These are phyloP conservation scores for Lichtheimia corymbifera DNA, from an alignment of 371 early-diverging fungal genomes.

Conservation along the genomic window DNA sequence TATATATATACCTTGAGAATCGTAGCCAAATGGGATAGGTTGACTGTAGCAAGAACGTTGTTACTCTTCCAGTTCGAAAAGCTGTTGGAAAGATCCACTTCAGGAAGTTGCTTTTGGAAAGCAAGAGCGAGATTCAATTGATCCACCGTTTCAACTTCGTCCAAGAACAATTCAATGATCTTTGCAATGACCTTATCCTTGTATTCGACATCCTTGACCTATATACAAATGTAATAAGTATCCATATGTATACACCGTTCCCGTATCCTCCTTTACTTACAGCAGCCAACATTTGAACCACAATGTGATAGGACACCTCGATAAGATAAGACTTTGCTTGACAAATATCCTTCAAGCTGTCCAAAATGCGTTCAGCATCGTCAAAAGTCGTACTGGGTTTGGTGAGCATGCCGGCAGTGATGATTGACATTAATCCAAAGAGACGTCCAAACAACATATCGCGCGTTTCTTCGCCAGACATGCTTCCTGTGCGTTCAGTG, in stretches of 20 bases:
- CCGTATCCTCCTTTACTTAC: no score
- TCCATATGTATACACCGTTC: no score
- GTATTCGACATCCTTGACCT: constrained; percentile 31
- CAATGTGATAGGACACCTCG: constrained; percentile 73
- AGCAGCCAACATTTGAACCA: constrained; percentile 61
- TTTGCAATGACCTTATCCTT: constrained; percentile 44
- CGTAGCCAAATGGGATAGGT: constrained; percentile 55
- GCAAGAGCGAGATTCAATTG: constrained; percentile 69
- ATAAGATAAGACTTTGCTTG: constrained; percentile 74
- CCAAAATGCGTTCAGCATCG: constrained; percentile 67
- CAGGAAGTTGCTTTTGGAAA: constrained; percentile 48
- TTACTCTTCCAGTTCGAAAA: constrained; percentile 54
- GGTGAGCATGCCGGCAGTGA: constrained; percentile 79
- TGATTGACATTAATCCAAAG: constrained; percentile 84
- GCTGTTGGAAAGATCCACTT: constrained; percentile 35
- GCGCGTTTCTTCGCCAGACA: constrained; percentile 80
- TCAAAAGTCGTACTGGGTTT: constrained; percentile 57
- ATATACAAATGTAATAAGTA: neutral
- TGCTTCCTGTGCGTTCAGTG: constrained; percentile 58
- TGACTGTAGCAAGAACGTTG: constrained; percentile 54
- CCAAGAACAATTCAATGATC: constrained; percentile 52
- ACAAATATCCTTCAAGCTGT: constrained; percentile 67
- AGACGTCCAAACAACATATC: constrained; percentile 90
- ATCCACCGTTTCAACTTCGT: constrained; percentile 66
- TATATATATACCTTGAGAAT: constrained; percentile 52